These are phyloP conservation scores for Amanita molliuscula DNA, from an alignment of 768 basidiomycete species.

Conservation along the genomic window DNA sequence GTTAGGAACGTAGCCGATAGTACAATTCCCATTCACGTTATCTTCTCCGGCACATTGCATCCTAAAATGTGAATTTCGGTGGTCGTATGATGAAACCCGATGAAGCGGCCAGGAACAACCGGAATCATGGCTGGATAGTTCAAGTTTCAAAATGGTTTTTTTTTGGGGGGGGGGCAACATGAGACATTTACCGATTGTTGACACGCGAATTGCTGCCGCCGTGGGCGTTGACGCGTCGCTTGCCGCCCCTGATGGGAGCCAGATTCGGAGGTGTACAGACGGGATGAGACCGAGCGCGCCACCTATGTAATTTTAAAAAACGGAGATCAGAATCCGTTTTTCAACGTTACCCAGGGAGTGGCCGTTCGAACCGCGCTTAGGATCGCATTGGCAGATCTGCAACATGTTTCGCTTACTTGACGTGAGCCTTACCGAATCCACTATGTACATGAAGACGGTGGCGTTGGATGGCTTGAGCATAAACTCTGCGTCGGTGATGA, in stretches of 20 bases:
- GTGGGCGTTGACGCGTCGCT: slow-evolving; percentile 29
- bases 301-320: too few relatives aligned
- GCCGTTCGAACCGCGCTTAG: slow-evolving; percentile 30
- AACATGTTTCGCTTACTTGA: slow-evolving; percentile 8
- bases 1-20: slow-evolving; percentile 39
- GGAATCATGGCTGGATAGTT: slow-evolving; percentile 37
- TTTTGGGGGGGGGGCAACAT: neutral
- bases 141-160: slow-evolving; percentile 9
- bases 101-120: slow-evolving; percentile 39
- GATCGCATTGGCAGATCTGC: slow-evolving; percentile 29
- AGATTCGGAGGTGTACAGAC: slow-evolving; percentile 35
- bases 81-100: slow-evolving; percentile 39
- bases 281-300: slow-evolving; percentile 42
- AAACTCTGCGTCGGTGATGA: slow-evolving; percentile 19
- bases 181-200: neutral
- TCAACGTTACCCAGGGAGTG: slow-evolving; percentile 27
- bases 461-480: slow-evolving; percentile 25
- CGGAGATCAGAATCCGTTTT: too few relatives aligned
- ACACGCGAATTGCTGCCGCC: neutral
- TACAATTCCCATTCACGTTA: slow-evolving; percentile 41
- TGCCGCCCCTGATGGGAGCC: slow-evolving; percentile 25
- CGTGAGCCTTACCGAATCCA: slow-evolving; percentile 44
- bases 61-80: slow-evolving; percentile 25
- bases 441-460: slow-evolving; percentile 48
- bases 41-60: slow-evolving; percentile 34